Evolutionary conservation across 1,284 basidiomycete genomes (phyloP), one percentile per base, ranked within the genome.

Genomic region (Pyrrhoderma noxium): DNA sequence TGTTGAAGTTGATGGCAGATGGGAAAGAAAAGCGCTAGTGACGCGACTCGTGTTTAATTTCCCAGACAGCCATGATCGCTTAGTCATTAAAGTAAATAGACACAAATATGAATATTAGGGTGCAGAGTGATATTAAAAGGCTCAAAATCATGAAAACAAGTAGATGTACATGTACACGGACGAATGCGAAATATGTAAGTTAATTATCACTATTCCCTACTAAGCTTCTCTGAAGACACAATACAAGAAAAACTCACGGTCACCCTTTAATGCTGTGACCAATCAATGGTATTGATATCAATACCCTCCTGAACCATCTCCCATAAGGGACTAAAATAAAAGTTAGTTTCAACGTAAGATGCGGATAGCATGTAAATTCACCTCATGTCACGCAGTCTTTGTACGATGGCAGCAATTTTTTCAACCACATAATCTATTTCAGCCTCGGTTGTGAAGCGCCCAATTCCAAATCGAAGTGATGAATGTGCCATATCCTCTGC

Each of bases 401-500:
- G 77, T 35, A 99, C 96, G 8, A 91, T 91, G 35, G 76, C 74
- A 34, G 95, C 82, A 49, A 99, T 94, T 65, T 93, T 89, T 60
- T 84, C 78, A 31, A 93, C 78, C 25, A 99, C 95, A 61, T 91
- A 93, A 68, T 99, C 96, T 53, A 99, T 78, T 70, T 99, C 96
- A 14, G 86, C 90, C 66, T 97, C 93, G 2, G 96, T 99, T 4
- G 96, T 99, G 71, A 99, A 99, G 25, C 96, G 83, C 35, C 96
- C 96, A 58, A 99, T 90, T 49, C 96, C 96, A 70, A 99, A 99
- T 39, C 96, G 86, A 49, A 99, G 76, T 14, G 93, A 96, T 9
- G 94, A 98, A 67, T 99, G 96, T 0, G 96, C 96, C 89, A 98
- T 97, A 64, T 98, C 96, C 67, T 99, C 96, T 25, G 93, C 90